Conservation (phyloP, 768 basidiomycete species). For the Tylopilus balloui region DNA sequence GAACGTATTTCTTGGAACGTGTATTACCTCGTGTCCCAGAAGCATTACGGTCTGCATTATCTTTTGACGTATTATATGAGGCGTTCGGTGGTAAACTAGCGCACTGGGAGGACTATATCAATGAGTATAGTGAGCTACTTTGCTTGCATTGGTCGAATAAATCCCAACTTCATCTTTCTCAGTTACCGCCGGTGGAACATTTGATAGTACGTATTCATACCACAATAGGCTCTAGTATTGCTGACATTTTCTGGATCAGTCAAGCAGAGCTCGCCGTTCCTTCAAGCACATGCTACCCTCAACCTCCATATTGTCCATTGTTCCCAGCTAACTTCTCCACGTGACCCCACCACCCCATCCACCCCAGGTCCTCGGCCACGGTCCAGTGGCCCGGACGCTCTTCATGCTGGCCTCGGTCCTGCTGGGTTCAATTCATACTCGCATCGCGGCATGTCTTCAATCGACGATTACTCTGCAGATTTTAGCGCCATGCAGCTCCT, state of each 20-base stretch:
- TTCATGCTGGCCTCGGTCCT: constrained; percentile 56
- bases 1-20: constrained; percentile 58
- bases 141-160: background rate
- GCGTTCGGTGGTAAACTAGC: constrained; percentile 83
- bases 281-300: constrained; percentile 78
- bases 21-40: constrained; percentile 71
- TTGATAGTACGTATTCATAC: constrained; percentile 51
- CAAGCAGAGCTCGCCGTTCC: constrained; percentile 75
- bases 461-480: constrained; percentile 53
- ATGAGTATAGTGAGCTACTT: constrained; percentile 54
- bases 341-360: constrained; percentile 30
- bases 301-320: constrained; percentile 88
- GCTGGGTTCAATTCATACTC: constrained; percentile 61
- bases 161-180: constrained; percentile 6
- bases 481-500: constrained; percentile 78
- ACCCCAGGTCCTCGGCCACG: constrained; percentile 32
- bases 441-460: constrained; percentile 13
- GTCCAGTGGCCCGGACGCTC: constrained; percentile 41
- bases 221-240: background rate
- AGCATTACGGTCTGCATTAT: constrained; percentile 45
- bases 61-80: constrained; percentile 70
- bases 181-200: constrained; percentile 73
- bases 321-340: constrained; percentile 49
- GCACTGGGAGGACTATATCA: constrained; percentile 78
- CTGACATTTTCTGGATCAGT: constrained; percentile 39